A percentile compares a stretch with the other conserved stretches of the same genome.
These are phyloP conservation scores for Penicillium arizonense DNA, from an alignment of 495 filamentous ascomycete species.

Conservation along the genomic window DNA sequence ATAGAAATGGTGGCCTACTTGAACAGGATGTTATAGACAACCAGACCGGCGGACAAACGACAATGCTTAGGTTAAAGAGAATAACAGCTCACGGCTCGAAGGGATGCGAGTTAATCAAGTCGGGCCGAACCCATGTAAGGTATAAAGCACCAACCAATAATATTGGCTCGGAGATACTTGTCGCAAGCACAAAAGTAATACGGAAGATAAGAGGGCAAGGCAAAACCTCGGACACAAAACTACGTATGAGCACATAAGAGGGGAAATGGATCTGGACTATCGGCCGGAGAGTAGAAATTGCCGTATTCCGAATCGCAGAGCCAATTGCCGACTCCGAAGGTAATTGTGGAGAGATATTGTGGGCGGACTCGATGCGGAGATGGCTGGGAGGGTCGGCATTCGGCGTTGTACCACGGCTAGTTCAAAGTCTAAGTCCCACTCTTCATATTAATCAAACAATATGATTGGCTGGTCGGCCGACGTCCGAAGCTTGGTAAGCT, in stretches of 20 bases:
- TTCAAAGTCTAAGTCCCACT: background rate
- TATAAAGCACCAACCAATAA: no score
- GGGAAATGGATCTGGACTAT: background rate
- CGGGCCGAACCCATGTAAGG: no score
- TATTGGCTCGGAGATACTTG: no score
- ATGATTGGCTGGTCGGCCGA: background rate
- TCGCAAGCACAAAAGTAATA: no score
- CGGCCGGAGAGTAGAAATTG: background rate
- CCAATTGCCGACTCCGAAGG: background rate
- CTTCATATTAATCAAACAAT: background rate
- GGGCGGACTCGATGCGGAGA: background rate
- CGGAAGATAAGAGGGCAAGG: no score
- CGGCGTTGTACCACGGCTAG: background rate
- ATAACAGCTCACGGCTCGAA: no score
- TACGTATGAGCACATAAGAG: background rate
- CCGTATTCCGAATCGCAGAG: background rate
- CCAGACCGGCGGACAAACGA: no score
- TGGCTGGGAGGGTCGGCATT: background rate
- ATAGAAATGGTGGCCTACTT: no score
- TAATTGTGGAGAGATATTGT: background rate
- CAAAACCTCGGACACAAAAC: no score
- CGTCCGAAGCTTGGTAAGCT: slow-evolving; percentile 4
- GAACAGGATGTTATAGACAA: no score
- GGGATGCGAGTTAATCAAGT: no score
- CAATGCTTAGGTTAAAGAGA: no score